phyloP scores from a whole-genome alignment of 768 basidiomycete species.

The Agrocybe praecox region DNA sequence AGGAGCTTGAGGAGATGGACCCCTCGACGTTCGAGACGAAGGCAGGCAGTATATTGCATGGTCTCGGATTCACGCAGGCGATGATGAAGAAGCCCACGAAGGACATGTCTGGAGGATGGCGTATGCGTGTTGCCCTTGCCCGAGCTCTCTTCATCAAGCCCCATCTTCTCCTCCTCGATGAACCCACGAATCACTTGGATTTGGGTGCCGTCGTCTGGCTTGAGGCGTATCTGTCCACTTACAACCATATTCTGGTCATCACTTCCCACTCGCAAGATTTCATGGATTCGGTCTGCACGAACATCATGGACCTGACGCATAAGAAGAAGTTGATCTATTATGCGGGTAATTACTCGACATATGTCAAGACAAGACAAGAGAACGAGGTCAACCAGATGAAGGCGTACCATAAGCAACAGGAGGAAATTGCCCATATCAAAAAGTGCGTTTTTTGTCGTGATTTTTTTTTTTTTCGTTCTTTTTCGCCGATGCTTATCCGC shows the following conservation, averaged over 20 bases:
- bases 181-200: constrained; percentile 93
- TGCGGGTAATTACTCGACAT: constrained; percentile 96
- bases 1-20: constrained; percentile 97
- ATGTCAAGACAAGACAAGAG: constrained; percentile 93
- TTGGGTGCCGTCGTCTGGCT: constrained; percentile 98
- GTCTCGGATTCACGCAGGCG: constrained; percentile 84
- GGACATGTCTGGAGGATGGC: constrained; percentile 99
- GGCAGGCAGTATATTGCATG: constrained; percentile 94
- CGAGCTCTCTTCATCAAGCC: constrained; percentile 96
- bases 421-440: constrained; percentile 98
- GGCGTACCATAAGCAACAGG: constrained; percentile 97
- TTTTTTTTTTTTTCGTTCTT: constrained; percentile 1
- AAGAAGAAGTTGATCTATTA: constrained; percentile 96
- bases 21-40: constrained; percentile 95
- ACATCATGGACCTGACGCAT: constrained; percentile 93
- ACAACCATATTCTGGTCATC: constrained; percentile 98
- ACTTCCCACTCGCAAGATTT: constrained; percentile 99
- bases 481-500: too few relatives aligned
- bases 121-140: constrained; percentile 97
- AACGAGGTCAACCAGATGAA: constrained; percentile 99
- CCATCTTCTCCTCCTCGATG: constrained; percentile 92
- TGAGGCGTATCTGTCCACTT: constrained; percentile 96
- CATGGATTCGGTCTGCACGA: constrained; percentile 97
- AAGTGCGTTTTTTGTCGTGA: constrained; percentile 54
- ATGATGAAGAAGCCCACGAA: constrained; percentile 99